Evolutionary conservation across 192 early-diverging fungal species (phyloP), one percentile per base, ranked within the genome.

Genomic region (Coemansia sp.): DNA sequence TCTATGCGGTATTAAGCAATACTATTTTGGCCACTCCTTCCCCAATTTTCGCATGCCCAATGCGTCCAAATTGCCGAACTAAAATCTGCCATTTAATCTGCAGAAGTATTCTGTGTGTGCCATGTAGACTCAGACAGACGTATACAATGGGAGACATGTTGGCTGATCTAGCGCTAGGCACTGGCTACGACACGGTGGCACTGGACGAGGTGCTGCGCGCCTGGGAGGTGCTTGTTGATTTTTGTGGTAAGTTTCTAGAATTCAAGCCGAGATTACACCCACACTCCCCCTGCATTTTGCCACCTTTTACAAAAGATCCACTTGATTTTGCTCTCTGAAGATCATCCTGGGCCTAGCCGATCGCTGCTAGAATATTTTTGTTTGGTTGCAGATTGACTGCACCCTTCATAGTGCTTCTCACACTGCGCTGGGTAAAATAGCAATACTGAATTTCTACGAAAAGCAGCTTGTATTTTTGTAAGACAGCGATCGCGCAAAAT

Each of bases 371-470:
- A 44, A 48, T 44, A 31, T 48, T 60, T 48, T 60, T 44, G 42
- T 60, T 60, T 34, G 36, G 22, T 38, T 37, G 26, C 36, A 26
- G 59, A 34, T 47, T 31, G 42, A 26, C 46, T 31, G 59, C 59
- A 44, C 59, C 28, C 59, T 59, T 56, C 54, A 56, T 34, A 56
- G 54, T 56, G 54, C 54, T 17, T 57, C 56, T 57, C 56, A 57
- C 46, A 57, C 46, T 20, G 46, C 0, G n/a, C 46, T 48, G 34
- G 54, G 15, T 26, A 15, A 34, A 34, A 17, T 19, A 3, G 31
- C n/a, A 20, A 48, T 8, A 7, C 46, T 19, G 19, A 48, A 20
- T 48, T 19, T 15, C 46, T 19, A 20, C 46, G 46, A 19, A 48
- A 47, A n/a, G 44, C 15, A n/a, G 12, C 12, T 5, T 1, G 44